These are phyloP conservation scores for Eucalyptus brandiana DNA, from an alignment of 345 rosid genomes.

Conservation along the genomic window DNA sequence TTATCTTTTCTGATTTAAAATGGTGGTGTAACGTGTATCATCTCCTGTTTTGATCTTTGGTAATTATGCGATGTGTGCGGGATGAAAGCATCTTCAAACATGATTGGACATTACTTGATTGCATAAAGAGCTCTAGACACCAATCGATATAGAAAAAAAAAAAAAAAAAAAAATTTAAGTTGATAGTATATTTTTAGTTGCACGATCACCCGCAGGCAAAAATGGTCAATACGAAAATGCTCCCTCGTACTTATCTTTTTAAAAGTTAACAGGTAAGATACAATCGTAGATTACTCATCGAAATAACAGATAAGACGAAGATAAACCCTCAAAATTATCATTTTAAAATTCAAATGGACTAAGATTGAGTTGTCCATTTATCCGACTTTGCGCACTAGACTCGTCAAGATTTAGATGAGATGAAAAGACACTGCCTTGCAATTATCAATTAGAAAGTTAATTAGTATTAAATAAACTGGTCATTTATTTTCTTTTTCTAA, in stretches of 20 bases:
- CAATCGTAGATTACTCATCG: not conserved
- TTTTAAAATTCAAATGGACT: not conserved
- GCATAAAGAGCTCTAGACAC: not conserved
- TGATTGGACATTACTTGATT: not conserved
- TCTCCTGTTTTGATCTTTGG: not conserved
- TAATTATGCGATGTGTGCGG: not conserved
- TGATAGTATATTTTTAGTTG: not conserved
- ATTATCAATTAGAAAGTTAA: not conserved
- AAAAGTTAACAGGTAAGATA: not conserved
- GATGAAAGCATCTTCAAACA: not conserved
- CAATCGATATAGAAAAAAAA: not conserved
- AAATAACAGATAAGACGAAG: not conserved
- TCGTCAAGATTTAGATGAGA: not conserved
- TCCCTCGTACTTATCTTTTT: not conserved
- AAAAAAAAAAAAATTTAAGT: not conserved
- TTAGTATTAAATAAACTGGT: not conserved
- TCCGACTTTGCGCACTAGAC: not conserved
- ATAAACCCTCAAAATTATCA: not conserved
- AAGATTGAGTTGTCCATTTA: not conserved
- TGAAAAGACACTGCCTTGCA: not conserved
- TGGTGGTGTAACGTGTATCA: rapidly evolving
- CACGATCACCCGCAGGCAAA: not conserved
- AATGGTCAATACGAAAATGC: not conserved
- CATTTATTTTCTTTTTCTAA: not conserved
- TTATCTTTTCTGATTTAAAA: too few relatives aligned